phyloP scores from a whole-genome alignment of 2,329 filamentous ascomycete genomes.

The Colletotrichum sp. region DNA sequence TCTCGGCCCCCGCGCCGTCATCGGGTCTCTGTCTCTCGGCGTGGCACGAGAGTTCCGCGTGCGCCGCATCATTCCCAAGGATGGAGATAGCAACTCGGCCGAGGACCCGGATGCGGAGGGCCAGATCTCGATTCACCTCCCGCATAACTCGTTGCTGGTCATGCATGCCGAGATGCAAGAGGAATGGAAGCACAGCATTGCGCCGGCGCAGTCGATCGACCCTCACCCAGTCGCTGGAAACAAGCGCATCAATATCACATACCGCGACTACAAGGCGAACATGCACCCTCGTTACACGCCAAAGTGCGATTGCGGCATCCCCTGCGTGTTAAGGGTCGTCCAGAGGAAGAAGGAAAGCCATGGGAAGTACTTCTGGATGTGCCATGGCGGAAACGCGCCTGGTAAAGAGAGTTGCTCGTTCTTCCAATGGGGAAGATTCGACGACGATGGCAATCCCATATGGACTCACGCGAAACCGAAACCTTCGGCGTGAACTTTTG shows the following conservation, averaged over 20 bases:
- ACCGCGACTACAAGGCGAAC: slow-evolving; percentile 80
- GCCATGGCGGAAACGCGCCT: slow-evolving; percentile 75
- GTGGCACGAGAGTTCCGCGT: slow-evolving; percentile 95
- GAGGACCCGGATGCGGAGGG: slow-evolving; percentile 70
- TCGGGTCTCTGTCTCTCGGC: slow-evolving; percentile 88
- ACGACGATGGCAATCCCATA: slow-evolving; percentile 82
- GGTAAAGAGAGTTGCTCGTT: slow-evolving; percentile 74
- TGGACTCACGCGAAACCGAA: slow-evolving; percentile 45
- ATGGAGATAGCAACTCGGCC: slow-evolving; percentile 42
- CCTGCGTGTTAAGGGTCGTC: slow-evolving; percentile 75
- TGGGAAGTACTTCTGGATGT: slow-evolving; percentile 94
- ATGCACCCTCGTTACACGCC: slow-evolving; percentile 83
- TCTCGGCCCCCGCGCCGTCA: slow-evolving; percentile 84
- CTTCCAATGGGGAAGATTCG: slow-evolving; percentile 87
- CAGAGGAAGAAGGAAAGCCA: slow-evolving; percentile 78
- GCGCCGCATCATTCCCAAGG: slow-evolving; percentile 72
- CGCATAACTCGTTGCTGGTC: slow-evolving; percentile 89
- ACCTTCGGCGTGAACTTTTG: not conserved
- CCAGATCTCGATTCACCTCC: slow-evolving; percentile 90
- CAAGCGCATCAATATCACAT: slow-evolving; percentile 90
- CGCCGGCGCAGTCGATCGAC: slow-evolving; percentile 76
- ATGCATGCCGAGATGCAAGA: slow-evolving; percentile 99
- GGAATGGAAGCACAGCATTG: slow-evolving; percentile 90
- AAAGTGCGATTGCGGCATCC: slow-evolving; percentile 75
- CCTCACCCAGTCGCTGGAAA: slow-evolving; percentile 84